Percentiles rank a stretch among this genome's conserved stretches.
Evolutionary conservation across 345 rosid species (phyloP).

Genomic region (Brassica incana): DNA sequence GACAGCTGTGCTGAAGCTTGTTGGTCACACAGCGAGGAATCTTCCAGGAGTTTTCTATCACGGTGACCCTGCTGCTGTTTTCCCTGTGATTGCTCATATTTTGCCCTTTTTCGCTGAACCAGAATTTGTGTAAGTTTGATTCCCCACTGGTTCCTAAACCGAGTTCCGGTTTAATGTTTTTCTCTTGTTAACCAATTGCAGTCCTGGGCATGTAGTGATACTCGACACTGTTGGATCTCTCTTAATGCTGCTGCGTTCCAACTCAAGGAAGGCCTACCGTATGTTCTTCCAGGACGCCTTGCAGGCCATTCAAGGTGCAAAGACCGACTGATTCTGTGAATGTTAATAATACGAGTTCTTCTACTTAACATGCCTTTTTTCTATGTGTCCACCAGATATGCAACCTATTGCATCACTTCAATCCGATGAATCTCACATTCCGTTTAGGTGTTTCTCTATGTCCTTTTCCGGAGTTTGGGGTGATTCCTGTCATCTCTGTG

Average conservation of each 20-base stretch:
- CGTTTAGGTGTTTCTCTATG: conserved; percentile 59
- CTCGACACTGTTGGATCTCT: conserved; percentile 86
- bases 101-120: conserved; percentile 86
- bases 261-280: conserved; percentile 73
- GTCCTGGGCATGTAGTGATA: conserved; percentile 66
- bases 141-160: not conserved
- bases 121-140: conserved; percentile 58
- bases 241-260: conserved; percentile 77
- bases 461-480: conserved; percentile 56
- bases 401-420: conserved; percentile 48
- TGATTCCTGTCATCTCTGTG: conserved; percentile 59
- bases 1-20: conserved; percentile 76
- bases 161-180: not conserved
- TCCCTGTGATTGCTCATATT: conserved; percentile 77
- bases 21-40: conserved; percentile 70
- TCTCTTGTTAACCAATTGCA: conserved; percentile 36
- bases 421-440: conserved; percentile 43
- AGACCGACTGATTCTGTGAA: not conserved
- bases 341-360: conserved; percentile 4
- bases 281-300: conserved; percentile 71
- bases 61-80: conserved; percentile 68
- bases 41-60: conserved; percentile 81
- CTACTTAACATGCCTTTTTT: conserved; percentile 31
- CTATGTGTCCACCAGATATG: conserved; percentile 65
- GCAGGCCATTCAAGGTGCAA: conserved; percentile 70